A percentile compares a stretch with the other conserved stretches of the same genome.
Conservation (phyloP, 2,329 filamentous ascomycete genomes). For the Sphaceloma murrayae region DNA sequence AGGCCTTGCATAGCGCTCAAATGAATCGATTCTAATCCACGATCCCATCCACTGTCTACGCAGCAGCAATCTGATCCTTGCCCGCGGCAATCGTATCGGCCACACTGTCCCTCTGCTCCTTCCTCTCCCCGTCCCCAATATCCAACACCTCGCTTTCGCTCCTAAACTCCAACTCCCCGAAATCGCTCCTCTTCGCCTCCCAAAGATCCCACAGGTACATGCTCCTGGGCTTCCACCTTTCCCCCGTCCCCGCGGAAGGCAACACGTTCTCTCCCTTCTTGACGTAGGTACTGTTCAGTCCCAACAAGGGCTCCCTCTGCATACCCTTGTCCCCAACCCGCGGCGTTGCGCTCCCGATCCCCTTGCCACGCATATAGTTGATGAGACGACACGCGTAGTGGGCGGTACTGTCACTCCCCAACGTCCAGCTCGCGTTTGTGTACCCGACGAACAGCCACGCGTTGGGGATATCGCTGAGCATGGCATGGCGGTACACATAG, state of each 20-base stretch:
- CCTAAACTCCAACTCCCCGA: conserved; percentile 14
- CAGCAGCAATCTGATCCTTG: background rate
- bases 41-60: background rate
- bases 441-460: conserved; percentile 51
- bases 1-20: conserved; percentile 10
- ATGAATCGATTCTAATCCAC: background rate
- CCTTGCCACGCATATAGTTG: conserved; percentile 40
- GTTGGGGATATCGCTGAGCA: conserved; percentile 57
- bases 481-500: conserved; percentile 51
- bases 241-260: conserved; percentile 40
- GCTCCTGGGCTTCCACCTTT: conserved; percentile 36
- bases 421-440: conserved; percentile 52
- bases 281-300: conserved; percentile 45
- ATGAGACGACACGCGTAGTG: conserved; percentile 43
- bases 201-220: conserved; percentile 38
- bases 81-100: background rate
- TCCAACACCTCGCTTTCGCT: conserved; percentile 5
- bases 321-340: conserved; percentile 33
- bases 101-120: conserved; percentile 9
- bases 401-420: conserved; percentile 48
- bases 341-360: conserved; percentile 38
- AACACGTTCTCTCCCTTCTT: conserved; percentile 34
- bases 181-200: conserved; percentile 28
- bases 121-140: conserved; percentile 1
- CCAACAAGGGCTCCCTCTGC: conserved; percentile 34